These are phyloP conservation scores for Sugiyamaella floridensis DNA, from an alignment of 805 yeast genomes.

Conservation along the genomic window DNA sequence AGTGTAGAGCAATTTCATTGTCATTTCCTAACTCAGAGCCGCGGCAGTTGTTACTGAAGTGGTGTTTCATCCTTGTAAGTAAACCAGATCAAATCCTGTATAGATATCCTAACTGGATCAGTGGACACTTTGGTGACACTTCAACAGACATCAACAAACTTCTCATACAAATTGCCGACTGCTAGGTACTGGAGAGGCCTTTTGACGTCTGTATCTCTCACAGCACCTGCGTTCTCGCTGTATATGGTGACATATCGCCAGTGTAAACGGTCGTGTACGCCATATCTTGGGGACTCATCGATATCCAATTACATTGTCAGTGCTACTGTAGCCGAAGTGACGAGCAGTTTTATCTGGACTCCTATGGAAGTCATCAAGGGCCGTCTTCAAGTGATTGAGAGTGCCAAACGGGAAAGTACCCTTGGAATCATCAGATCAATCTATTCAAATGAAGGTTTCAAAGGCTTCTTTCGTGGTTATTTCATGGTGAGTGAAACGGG, in stretches of 20 bases:
- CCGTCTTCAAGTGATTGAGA: slow-evolving; percentile 32
- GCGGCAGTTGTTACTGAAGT: slow-evolving; percentile 15
- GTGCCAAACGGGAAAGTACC: slow-evolving; percentile 10
- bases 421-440: slow-evolving; percentile 18
- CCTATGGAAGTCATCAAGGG: slow-evolving; percentile 41
- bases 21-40: background rate
- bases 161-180: slow-evolving; percentile 31
- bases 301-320: slow-evolving; percentile 31
- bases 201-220: slow-evolving; percentile 32
- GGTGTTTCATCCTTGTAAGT: slow-evolving; percentile 16
- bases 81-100: background rate
- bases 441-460: slow-evolving; percentile 12
- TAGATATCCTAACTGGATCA: background rate
- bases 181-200: slow-evolving; percentile 36
- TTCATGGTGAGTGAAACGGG: slow-evolving; percentile 10
- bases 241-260: slow-evolving; percentile 36
- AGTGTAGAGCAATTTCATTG: slow-evolving; percentile 7
- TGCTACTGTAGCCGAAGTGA: slow-evolving; percentile 35
- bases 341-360: slow-evolving; percentile 36
- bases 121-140: slow-evolving; percentile 37
- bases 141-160: slow-evolving; percentile 35
- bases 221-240: slow-evolving; percentile 38
- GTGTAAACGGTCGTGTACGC: slow-evolving; percentile 30
- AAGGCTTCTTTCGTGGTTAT: slow-evolving; percentile 20
- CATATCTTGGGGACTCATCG: slow-evolving; percentile 30